Conservation (phyloP, 176 grass and related monocot genomes). For the Rhynchospora breviuscula region DNA sequence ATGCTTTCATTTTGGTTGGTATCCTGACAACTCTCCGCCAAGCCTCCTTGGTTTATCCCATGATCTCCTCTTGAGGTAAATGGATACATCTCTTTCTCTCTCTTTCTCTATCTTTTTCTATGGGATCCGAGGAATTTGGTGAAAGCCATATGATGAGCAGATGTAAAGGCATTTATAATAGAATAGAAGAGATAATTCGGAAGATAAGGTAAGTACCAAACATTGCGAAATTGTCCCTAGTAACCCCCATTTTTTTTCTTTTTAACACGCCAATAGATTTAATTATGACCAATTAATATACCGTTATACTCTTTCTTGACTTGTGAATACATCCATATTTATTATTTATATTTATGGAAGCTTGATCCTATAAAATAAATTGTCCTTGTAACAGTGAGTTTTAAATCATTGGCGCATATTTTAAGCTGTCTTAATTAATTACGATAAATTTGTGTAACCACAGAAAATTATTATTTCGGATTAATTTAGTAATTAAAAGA, state of each 20-base stretch:
- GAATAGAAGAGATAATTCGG: background rate
- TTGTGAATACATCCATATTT: too few relatives aligned
- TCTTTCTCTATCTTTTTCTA: conserved; percentile 2
- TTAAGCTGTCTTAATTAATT: too few relatives aligned
- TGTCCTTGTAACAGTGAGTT: too few relatives aligned
- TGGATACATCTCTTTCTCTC: conserved; percentile 19
- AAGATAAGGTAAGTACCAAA: background rate
- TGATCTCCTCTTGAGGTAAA: background rate
- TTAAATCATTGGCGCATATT: too few relatives aligned
- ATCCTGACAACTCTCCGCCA: background rate
- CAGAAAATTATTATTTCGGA: too few relatives aligned
- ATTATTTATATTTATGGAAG: too few relatives aligned
- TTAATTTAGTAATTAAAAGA: too few relatives aligned
- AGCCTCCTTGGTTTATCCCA: conserved; percentile 11
- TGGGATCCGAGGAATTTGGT: conserved; percentile 31
- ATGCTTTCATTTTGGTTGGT: conserved; percentile 8
- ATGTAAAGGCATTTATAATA: background rate
- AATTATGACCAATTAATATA: too few relatives aligned
- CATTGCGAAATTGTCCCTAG: background rate
- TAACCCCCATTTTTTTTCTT: background rate
- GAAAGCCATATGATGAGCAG: conserved; percentile 24
- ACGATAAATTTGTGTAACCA: too few relatives aligned
- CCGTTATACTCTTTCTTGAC: too few relatives aligned
- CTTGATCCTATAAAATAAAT: too few relatives aligned
- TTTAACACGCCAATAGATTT: background rate